Percentiles rank a stretch among this genome's conserved stretches.
Evolutionary conservation across 192 early-diverging fungal genomes (phyloP).

Genomic region (Coemansia sp.): DNA sequence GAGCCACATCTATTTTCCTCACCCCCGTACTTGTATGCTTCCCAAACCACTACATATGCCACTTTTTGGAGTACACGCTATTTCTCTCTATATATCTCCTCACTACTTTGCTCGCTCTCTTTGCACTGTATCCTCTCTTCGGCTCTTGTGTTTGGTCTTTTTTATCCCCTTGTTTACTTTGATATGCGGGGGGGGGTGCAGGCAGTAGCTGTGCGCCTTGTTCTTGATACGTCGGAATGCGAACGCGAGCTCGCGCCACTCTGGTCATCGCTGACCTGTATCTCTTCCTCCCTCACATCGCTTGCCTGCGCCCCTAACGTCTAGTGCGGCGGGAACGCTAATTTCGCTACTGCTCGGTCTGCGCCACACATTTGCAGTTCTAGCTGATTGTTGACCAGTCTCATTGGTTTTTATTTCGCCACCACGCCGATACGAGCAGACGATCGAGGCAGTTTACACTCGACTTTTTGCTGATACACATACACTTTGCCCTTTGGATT

Average conservation of each 20-base stretch:
- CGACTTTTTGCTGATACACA: conserved; percentile 6
- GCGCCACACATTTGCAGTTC: not conserved
- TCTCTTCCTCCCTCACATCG: not conserved
- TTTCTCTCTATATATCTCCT: not conserved
- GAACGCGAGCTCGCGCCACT: not conserved
- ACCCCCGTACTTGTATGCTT: not conserved
- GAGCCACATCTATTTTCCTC: conserved; percentile 1
- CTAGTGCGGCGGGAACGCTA: not conserved
- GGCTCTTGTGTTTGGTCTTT: not conserved
- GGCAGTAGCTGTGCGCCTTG: not conserved
- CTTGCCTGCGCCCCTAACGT: not conserved
- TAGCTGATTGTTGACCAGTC: not conserved
- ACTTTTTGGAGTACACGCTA: conserved; percentile 2
- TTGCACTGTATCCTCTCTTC: not conserved
- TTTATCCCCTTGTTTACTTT: not conserved
- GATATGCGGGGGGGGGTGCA: not conserved
- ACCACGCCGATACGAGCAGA: no score
- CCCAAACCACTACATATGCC: not conserved
- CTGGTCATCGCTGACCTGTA: not conserved
- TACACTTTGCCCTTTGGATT: not conserved
- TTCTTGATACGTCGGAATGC: not conserved
- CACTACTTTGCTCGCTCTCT: not conserved
- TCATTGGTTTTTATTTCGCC: no score
- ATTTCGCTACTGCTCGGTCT: not conserved
- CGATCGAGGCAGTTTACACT: no score